phyloP scores from a whole-genome alignment of 2,329 filamentous ascomycete genomes.

The Fonsecaea nubica region DNA sequence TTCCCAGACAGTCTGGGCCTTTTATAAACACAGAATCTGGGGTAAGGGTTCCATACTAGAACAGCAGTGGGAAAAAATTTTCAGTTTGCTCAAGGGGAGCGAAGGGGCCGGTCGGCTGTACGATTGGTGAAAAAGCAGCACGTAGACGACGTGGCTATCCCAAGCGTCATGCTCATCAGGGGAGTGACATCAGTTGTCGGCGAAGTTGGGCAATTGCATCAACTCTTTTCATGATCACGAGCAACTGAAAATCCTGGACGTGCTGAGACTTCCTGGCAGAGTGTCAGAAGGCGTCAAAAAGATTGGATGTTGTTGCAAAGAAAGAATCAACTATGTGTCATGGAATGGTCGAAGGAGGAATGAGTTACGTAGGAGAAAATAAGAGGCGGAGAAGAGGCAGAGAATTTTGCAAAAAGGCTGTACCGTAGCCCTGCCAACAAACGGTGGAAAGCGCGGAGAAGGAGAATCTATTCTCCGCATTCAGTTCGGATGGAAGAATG shows the following conservation, averaged over 20 bases:
- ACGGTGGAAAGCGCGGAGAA: constrained; percentile 15
- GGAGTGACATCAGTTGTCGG: constrained; percentile 1
- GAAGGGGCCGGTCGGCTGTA: constrained; percentile 1
- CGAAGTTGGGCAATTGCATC: constrained; percentile 5
- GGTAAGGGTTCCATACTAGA: constrained; percentile 1
- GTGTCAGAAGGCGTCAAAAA: constrained; percentile 4
- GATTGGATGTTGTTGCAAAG: constrained; percentile 24
- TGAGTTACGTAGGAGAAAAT: constrained; percentile 32
- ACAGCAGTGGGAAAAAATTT: constrained; percentile 1
- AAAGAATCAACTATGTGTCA: constrained; percentile 29
- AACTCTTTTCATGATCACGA: constrained; percentile 25
- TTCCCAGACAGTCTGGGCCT: constrained; percentile 1
- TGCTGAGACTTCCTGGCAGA: constrained; percentile 10
- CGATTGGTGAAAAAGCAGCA: constrained; percentile 1
- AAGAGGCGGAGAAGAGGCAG: constrained; percentile 7
- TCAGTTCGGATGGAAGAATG: background rate
- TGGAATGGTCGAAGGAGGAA: constrained; percentile 22
- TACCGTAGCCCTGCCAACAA: constrained; percentile 10
- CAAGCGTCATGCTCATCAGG: background rate
- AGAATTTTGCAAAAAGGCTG: constrained; percentile 22
- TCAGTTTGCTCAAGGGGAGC: constrained; percentile 8
- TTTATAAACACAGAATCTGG: constrained; percentile 15
- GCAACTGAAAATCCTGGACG: constrained; percentile 21
- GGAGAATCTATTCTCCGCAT: constrained; percentile 17
- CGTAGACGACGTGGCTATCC: background rate